Evolutionary conservation across 305 asterid species (phyloP).

Genomic region (Fraxinus dipetala): DNA sequence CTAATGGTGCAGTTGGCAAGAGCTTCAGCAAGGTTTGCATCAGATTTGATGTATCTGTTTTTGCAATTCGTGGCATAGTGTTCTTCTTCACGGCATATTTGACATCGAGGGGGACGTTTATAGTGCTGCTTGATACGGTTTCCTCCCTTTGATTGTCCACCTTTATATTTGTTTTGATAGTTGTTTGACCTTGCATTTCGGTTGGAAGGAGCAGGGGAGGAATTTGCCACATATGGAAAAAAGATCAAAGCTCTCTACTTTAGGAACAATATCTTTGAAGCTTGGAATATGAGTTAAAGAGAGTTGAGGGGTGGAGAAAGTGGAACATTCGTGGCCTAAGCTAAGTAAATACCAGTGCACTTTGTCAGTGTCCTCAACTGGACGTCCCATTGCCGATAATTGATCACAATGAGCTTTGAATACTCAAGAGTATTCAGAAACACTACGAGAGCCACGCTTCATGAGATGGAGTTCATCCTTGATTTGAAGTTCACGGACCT

Average conservation of each 20-base stretch:
- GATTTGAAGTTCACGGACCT: conserved; percentile 14
- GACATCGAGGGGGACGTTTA: background rate
- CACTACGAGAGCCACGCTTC: background rate
- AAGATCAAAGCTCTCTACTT: background rate
- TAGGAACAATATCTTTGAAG: background rate
- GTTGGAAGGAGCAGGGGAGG: background rate
- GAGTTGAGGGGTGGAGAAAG: background rate
- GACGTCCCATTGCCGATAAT: conserved; percentile 8
- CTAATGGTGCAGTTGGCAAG: background rate
- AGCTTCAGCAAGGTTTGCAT: conserved; percentile 15
- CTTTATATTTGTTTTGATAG: no score
- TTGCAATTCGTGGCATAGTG: background rate
- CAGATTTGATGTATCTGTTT: background rate
- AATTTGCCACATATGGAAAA: background rate
- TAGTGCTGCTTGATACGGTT: background rate
- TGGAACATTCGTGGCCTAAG: no score
- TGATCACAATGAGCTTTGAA: conserved; percentile 17
- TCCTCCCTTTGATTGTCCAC: background rate
- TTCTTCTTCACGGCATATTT: background rate
- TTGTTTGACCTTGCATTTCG: background rate
- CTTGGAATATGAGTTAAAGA: background rate
- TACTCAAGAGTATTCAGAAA: conserved; percentile 9
- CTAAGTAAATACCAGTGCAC: no score
- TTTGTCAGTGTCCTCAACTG: background rate
- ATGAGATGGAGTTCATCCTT: conserved; percentile 4